These are phyloP conservation scores for Saksenaea oblongispora DNA, from an alignment of 371 early-diverging fungal genomes.

Conservation along the genomic window DNA sequence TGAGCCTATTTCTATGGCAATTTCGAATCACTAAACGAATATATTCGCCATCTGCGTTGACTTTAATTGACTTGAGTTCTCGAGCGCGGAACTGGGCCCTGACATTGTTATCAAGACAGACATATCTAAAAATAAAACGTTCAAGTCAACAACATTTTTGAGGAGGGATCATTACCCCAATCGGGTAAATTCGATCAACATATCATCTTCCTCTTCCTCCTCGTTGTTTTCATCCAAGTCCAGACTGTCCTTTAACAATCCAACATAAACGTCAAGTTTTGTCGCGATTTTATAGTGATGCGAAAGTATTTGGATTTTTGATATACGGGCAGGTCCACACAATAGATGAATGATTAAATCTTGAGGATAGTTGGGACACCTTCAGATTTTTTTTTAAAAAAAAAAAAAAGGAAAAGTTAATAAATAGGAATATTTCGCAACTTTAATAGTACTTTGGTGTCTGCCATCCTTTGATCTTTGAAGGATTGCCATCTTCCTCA, in stretches of 20 bases:
- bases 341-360: slow-evolving; percentile 63
- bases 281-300: slow-evolving; percentile 86
- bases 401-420: slow-evolving; percentile 2
- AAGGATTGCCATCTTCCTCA: slow-evolving; percentile 6
- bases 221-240: slow-evolving; percentile 10
- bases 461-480: slow-evolving; percentile 49
- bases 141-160: not conserved
- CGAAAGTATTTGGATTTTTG: slow-evolving; percentile 72
- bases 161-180: slow-evolving; percentile 9
- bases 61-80: slow-evolving; percentile 76
- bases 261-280: slow-evolving; percentile 73
- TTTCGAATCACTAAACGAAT: slow-evolving; percentile 70
- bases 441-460: slow-evolving; percentile 42
- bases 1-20: slow-evolving; percentile 71
- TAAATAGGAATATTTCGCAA: not conserved
- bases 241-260: slow-evolving; percentile 31
- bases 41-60: slow-evolving; percentile 73
- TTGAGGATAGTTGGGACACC: slow-evolving; percentile 77
- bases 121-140: slow-evolving; percentile 27
- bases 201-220: slow-evolving; percentile 19
- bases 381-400: no score
- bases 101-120: slow-evolving; percentile 47
- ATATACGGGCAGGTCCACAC: slow-evolving; percentile 61
- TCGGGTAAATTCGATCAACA: slow-evolving; percentile 16
- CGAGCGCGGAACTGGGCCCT: slow-evolving; percentile 54